Base-by-base conservation (phyloP, 2,329 filamentous ascomycete species). In the Tolypocladium inflatum region DNA sequence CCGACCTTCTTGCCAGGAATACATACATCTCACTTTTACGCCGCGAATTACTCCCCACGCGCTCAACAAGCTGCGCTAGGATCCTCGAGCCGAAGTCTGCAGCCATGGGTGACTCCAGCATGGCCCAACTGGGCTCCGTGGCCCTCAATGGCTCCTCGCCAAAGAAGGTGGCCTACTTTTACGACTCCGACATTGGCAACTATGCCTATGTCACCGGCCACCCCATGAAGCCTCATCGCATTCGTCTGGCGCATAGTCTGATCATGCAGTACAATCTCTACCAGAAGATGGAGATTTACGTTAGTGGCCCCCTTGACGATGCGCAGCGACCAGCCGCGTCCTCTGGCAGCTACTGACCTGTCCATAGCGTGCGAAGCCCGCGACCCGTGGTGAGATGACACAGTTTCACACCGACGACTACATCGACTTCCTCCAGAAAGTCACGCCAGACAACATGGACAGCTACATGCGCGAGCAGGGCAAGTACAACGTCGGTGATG, bases 371-470 rank as follows among this genome's bases (percentile, higher is more conserved):
- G 89, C 89, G 57, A 93, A 93, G 78, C 89, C 91, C 11, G 94
- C 94, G 19, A 92, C 88, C 37, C 85, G 88, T 63, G 87, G 94
- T 66, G 92, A 97, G 72, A 89, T 99, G 80, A 90, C 87, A 57
- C 89, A 94, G 61, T 99, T 97, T 69, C 94, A 99, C 72, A 94
- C 91, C 55, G 85, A 90, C 70, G 92, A 97, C 68, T 99, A 99
- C 74, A 90, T 99, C 63, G 90, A 96, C 57, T 99, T 97, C 69
- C 79, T 99, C 21, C 89, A 82, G 76, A 96, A 95, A 67, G 94
- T 99, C 57, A 97, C 94, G 0, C 95, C 94, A 1, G 94, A 99
- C 76, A 99, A 99, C 71, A 97, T 97, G 90, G 95, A 99, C 66
- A 84, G 83, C 63, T 97, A 91, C 70, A 83, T 87, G 65, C 89